Evolutionary conservation across 2,329 filamentous ascomycete species (phyloP), one percentile per base, ranked within the genome.

Genomic region (Tolypocladium endophyticum): DNA sequence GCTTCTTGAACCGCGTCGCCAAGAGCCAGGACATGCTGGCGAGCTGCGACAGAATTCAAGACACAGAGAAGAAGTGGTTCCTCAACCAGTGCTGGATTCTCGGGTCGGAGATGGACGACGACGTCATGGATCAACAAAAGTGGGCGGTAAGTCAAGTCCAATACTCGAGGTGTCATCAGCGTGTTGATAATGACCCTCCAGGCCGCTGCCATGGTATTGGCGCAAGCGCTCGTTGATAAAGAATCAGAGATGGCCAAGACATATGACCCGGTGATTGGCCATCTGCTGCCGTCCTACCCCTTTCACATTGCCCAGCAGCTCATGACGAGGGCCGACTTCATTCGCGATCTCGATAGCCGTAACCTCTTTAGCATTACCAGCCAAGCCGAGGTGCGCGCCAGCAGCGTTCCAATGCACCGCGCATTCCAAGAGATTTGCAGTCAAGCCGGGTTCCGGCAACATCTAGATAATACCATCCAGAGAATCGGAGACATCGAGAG

Each of bases 121-220:
- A 99, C 70, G 94, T 97, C 66, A 97, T 97, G 87, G 91, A 97
- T 69, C 90, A 97, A 73, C 92, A 97, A 71, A 97, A 97, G 73
- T 97, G 91, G 79, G 90, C 92, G 54, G 88, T 91, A 78, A 75
- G 87, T 83, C 38, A 45, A 60, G 8, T 18, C 47, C 43, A 2
- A 38, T 23, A 23, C 20, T 36, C 20, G 16, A 33, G 28, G 20
- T 52, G 11, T 36, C 39, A 9, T n/a, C 43, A 41, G 39, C 25
- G 16, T 39, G 25, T 23, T 36, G 57, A 35, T 2, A 25, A 3
- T 43, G 25, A 4, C 36, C 25, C 23, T 30, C 14, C 62, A 91
- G 84, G 90, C 92, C 16, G 92, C 91, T 16, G 92, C 94, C 43
- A 96, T 97, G 89, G 89, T 96, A 28, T 82, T 99, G 2, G 94